Evolutionary conservation across 495 filamentous ascomycete genomes (phyloP).

Genomic region (Tuber calosporum): DNA sequence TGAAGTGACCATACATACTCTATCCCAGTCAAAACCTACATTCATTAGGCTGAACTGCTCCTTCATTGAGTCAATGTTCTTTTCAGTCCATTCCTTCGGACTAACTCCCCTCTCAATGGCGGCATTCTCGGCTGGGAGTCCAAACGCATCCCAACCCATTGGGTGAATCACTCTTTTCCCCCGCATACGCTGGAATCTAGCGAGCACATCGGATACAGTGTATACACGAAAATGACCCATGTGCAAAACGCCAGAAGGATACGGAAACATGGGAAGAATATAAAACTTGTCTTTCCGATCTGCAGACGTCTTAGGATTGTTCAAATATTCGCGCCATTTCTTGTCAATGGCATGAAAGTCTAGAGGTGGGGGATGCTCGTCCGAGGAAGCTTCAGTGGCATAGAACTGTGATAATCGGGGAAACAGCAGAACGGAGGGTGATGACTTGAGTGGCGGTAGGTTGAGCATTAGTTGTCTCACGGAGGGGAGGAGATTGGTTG

Average conservation of each 20-base stretch:
- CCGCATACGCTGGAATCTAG: conserved; percentile 67
- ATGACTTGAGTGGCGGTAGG: not conserved
- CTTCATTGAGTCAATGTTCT: conserved; percentile 79
- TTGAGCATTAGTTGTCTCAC: not conserved
- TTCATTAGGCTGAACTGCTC: conserved; percentile 69
- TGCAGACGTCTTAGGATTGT: conserved; percentile 16
- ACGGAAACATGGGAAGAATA: conserved; percentile 86
- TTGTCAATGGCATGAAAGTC: conserved; percentile 59
- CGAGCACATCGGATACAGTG: conserved; percentile 79
- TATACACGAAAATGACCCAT: conserved; percentile 84
- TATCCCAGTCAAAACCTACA: conserved; percentile 71
- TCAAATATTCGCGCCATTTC: conserved; percentile 57
- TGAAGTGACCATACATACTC: conserved; percentile 50
- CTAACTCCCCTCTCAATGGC: conserved; percentile 79
- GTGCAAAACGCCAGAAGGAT: conserved; percentile 83
- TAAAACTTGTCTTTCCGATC: conserved; percentile 54
- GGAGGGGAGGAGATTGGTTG: not conserved
- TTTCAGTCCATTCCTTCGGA: conserved; percentile 68
- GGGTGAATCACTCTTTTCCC: conserved; percentile 72
- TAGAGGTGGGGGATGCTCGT: conserved; percentile 41
- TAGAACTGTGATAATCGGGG: not conserved
- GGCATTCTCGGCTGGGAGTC: conserved; percentile 84
- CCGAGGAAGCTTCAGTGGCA: not conserved
- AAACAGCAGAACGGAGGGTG: not conserved
- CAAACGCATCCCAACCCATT: conserved; percentile 93